phyloP scores from a whole-genome alignment of 345 rosid genomes.

The Dipteronia sinensis region DNA sequence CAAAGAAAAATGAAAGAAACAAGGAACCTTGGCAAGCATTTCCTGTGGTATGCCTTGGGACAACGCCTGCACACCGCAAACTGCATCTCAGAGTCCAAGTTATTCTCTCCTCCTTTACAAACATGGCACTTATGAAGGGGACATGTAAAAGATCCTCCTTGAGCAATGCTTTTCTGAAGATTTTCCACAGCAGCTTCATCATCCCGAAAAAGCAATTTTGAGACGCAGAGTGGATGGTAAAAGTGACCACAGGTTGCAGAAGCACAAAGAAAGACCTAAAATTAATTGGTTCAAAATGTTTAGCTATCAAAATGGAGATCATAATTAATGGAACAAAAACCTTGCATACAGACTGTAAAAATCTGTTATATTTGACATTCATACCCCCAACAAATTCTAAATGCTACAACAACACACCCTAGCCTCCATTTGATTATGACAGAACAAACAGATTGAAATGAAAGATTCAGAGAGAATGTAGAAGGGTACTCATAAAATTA shows the following conservation, averaged over 20 bases:
- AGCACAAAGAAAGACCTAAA: conserved; percentile 80
- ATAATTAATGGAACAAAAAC: neutral
- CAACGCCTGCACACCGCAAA: conserved; percentile 95
- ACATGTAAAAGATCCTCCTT: conserved; percentile 71
- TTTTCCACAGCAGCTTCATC: conserved; percentile 60
- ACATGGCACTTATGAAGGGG: conserved; percentile 82
- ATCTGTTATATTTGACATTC: neutral
- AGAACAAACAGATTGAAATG: neutral
- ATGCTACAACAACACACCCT: neutral
- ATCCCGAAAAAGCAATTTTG: conserved; percentile 50
- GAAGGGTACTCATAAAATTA: neutral
- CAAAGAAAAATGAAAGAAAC: conserved; percentile 12
- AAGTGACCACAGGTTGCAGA: conserved; percentile 88
- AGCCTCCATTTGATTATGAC: neutral
- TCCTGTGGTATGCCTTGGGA: conserved; percentile 84
- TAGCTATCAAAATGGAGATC: conserved; percentile 5
- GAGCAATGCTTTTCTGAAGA: conserved; percentile 53
- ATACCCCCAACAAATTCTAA: neutral
- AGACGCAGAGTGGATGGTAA: conserved; percentile 85
- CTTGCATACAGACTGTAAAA: neutral
- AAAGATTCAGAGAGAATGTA: neutral
- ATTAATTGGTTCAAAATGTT: neutral
- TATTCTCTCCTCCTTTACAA: conserved; percentile 72
- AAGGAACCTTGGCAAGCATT: conserved; percentile 84
- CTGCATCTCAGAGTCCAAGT: conserved; percentile 55